A percentile compares a stretch with the other conserved stretches of the same genome.
Conservation (phyloP, 73 alveolate genomes). For the Paraurostyla sp. region DNA sequence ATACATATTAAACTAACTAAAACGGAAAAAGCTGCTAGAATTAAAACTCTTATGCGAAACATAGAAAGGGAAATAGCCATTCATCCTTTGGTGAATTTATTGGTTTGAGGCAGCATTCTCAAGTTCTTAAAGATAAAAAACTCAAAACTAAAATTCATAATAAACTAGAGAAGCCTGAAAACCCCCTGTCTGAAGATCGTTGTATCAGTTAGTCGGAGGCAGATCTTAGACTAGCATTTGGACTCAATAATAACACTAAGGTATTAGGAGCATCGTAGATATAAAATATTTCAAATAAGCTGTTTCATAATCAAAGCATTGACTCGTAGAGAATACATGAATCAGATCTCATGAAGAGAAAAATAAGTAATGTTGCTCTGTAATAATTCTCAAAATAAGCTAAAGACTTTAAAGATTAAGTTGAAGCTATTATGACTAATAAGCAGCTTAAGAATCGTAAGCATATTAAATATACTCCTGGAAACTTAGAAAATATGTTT, state of each 20-base stretch:
- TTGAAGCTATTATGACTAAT: background rate
- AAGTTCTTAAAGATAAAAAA: conserved; percentile 18
- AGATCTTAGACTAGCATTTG: conserved; percentile 4
- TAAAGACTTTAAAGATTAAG: conserved; percentile 2
- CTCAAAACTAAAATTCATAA: conserved; percentile 13
- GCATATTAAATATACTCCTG: background rate
- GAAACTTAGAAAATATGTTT: background rate
- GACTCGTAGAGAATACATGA: background rate
- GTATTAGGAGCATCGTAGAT: background rate
- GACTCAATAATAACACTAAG: background rate
- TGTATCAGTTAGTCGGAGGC: background rate
- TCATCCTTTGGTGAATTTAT: background rate
- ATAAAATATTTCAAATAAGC: background rate
- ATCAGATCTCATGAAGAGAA: background rate
- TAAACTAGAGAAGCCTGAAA: background rate
- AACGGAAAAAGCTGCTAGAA: background rate
- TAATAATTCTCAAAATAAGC: background rate
- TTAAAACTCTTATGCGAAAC: background rate
- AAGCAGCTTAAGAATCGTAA: background rate
- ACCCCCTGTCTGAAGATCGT: background rate
- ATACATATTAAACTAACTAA: background rate
- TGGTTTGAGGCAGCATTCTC: background rate
- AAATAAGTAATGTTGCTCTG: background rate
- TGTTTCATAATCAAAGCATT: too few species aligned
- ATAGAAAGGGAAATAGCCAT: conserved; percentile 40